Evolutionary conservation across 768 basidiomycete genomes (phyloP).

Genomic region (Auriculariales sp.): DNA sequence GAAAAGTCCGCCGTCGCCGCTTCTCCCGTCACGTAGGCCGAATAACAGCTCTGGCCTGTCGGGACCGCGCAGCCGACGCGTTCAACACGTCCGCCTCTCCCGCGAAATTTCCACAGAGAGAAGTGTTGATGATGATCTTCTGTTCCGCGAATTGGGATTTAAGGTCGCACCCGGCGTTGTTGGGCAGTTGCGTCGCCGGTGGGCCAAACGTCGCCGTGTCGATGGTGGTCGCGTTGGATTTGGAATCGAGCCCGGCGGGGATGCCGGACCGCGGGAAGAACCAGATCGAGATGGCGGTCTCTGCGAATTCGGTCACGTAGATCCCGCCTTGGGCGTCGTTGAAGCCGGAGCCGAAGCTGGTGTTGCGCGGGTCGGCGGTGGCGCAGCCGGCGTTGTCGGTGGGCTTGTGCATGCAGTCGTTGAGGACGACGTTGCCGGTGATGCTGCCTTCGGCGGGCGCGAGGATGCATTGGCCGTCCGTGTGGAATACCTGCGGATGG

Average conservation of each 20-base stretch:
- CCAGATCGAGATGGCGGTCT: slow-evolving; percentile 1
- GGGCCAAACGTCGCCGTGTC: slow-evolving; percentile 1
- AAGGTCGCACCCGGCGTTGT: background rate
- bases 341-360: slow-evolving; percentile 20
- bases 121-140: background rate
- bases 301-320: slow-evolving; percentile 1
- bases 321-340: slow-evolving; percentile 15
- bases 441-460: background rate
- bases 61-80: slow-evolving; percentile 2
- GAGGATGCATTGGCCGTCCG: background rate
- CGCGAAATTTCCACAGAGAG: background rate
- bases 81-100: background rate
- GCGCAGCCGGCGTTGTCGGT: slow-evolving; percentile 16
- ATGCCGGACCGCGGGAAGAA: slow-evolving; percentile 3
- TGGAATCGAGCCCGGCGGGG: background rate
- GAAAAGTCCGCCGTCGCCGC: slow-evolving; percentile 38
- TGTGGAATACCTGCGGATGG: background rate
- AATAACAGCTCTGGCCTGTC: slow-evolving; percentile 33
- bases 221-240: background rate
- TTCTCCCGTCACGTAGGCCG: slow-evolving; percentile 47
- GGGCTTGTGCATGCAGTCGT: background rate
- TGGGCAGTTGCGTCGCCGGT: background rate
- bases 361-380: slow-evolving; percentile 11
- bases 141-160: background rate
- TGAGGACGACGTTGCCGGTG: background rate